phyloP scores from a whole-genome alignment of 2,329 filamentous ascomycete species.

The Verticillium alfalfae region DNA sequence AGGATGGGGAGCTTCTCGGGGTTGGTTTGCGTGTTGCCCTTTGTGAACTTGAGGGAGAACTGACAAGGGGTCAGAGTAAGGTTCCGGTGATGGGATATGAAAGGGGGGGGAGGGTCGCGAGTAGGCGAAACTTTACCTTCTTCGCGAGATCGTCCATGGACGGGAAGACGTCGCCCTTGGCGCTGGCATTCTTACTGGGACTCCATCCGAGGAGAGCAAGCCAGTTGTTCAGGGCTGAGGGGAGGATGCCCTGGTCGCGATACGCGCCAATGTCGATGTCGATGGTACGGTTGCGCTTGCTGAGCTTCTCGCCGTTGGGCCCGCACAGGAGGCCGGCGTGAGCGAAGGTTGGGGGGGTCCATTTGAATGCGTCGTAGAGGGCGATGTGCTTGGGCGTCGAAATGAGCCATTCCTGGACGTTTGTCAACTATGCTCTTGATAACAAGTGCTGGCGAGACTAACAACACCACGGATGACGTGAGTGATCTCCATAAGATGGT shows the following conservation, averaged over 20 bases:
- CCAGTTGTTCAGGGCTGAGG: conserved; percentile 65
- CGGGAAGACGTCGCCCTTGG: conserved; percentile 62
- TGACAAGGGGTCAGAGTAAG: conserved; percentile 22
- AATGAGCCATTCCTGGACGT: conserved; percentile 78
- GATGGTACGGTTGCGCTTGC: conserved; percentile 66
- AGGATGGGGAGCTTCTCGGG: conserved; percentile 76
- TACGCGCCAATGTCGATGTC: conserved; percentile 50
- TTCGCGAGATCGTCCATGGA: conserved; percentile 64
- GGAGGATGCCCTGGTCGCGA: conserved; percentile 37
- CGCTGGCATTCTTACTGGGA: conserved; percentile 39
- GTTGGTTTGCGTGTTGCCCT: conserved; percentile 80
- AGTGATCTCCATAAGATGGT: conserved; percentile 91
- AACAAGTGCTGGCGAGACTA: conserved; percentile 20
- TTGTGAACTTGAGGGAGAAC: conserved; percentile 85
- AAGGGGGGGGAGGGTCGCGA: neutral
- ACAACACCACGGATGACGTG: conserved; percentile 88
- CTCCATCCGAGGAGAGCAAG: conserved; percentile 82
- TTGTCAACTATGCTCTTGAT: neutral
- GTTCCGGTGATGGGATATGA: neutral
- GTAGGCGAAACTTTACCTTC: conserved; percentile 41
- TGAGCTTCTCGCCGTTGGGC: conserved; percentile 67
- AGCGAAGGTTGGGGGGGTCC: conserved; percentile 69
- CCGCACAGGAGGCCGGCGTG: conserved; percentile 74
- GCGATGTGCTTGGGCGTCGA: conserved; percentile 73
- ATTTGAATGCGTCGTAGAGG: conserved; percentile 73